Percentiles rank a stretch among this genome's conserved stretches.
These are phyloP conservation scores for Colletotrichum tropicicola DNA, from an alignment of 2,329 filamentous ascomycete species.

Conservation along the genomic window DNA sequence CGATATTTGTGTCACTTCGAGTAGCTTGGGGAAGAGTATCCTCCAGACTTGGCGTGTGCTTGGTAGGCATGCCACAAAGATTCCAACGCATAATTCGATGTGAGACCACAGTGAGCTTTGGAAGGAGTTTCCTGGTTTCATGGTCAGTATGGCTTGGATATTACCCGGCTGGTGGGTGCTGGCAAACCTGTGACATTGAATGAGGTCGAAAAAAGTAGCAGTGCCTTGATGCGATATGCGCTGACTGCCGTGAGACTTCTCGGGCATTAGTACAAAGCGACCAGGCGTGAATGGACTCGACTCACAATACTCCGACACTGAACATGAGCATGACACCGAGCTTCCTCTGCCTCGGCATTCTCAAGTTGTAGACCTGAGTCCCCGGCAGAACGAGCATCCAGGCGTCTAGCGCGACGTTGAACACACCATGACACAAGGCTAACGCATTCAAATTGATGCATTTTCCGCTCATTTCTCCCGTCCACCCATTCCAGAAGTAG, in stretches of 20 bases:
- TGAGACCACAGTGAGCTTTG: constrained; percentile 7
- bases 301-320: constrained; percentile 37
- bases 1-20: constrained; percentile 2
- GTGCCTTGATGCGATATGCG: constrained; percentile 13
- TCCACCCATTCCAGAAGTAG: constrained; percentile 52
- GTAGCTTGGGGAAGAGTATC: constrained; percentile 9
- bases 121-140: neutral
- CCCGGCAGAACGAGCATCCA: constrained; percentile 53
- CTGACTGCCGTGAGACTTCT: constrained; percentile 16
- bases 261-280: neutral
- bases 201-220: constrained; percentile 3
- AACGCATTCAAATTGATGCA: constrained; percentile 48
- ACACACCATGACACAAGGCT: constrained; percentile 47
- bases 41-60: constrained; percentile 19
- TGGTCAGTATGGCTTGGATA: neutral
- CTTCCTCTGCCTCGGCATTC: constrained; percentile 45
- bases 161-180: fast-evolving
- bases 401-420: constrained; percentile 55
- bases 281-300: neutral
- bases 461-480: constrained; percentile 35
- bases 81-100: constrained; percentile 12
- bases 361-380: constrained; percentile 40
- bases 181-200: constrained; percentile 21
- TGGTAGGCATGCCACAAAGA: constrained; percentile 21
- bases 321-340: constrained; percentile 48